Conservation (phyloP, 1,139 yeast species). For the Scheffersomyces titani region DNA sequence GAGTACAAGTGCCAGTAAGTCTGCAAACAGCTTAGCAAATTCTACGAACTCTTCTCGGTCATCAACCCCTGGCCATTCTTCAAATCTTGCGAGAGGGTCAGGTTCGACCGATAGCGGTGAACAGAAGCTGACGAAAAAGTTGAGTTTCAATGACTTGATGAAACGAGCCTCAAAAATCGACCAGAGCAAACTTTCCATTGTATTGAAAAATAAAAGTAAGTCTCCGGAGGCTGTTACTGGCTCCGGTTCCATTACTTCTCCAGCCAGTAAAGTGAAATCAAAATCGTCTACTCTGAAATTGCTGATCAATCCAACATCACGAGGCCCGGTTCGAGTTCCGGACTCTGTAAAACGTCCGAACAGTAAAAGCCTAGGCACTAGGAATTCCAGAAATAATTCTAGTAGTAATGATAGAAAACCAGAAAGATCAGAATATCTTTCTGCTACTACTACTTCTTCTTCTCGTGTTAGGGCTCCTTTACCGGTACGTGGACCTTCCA, state of each 20-base stretch:
- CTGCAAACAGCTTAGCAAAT: neutral
- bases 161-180: conserved; percentile 65
- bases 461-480: conserved; percentile 18
- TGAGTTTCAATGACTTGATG: conserved; percentile 69
- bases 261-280: neutral
- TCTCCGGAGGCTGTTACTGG: conserved; percentile 25
- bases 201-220: conserved; percentile 32
- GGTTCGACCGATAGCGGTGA: neutral
- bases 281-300: neutral
- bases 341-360: neutral
- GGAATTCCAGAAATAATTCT: neutral
- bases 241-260: neutral
- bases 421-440: neutral
- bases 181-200: conserved; percentile 39
- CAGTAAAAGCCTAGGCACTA: neutral
- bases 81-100: neutral
- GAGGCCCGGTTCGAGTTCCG: neutral
- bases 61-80: neutral
- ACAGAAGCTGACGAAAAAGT: conserved; percentile 34
- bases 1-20: neutral
- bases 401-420: neutral
- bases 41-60: neutral
- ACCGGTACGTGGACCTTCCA: conserved; percentile 26
- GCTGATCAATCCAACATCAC: neutral
- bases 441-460: neutral